Evolutionary conservation across 257 asterid species (phyloP).

Genomic region (Lavandula angustifolia): DNA sequence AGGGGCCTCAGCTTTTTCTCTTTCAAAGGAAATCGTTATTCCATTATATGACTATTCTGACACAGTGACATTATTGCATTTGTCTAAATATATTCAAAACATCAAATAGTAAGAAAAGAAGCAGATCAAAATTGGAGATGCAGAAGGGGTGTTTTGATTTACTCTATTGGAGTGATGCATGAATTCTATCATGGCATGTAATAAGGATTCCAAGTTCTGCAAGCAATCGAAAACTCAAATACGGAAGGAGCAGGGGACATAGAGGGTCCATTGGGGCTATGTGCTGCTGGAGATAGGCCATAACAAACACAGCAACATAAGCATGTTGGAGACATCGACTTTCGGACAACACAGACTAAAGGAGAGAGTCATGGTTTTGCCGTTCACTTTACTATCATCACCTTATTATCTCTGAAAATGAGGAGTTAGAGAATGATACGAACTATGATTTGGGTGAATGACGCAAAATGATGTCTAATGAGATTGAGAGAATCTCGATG

Average conservation of each 20-base stretch:
- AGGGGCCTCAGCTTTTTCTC: constrained; percentile 48
- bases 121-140: too few species aligned
- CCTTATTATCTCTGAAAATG: background rate
- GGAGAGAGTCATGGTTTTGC: constrained; percentile 30
- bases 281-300: constrained; percentile 40
- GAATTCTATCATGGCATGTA: background rate
- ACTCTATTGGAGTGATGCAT: background rate
- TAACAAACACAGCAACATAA: constrained; percentile 42
- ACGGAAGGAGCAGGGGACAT: constrained; percentile 37
- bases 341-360: constrained; percentile 33
- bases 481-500: background rate
- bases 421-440: background rate
- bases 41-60: constrained; percentile 34
- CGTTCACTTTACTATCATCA: constrained; percentile 28
- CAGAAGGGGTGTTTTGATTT: background rate
- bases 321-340: constrained; percentile 43
- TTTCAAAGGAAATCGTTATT: constrained; percentile 34
- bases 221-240: constrained; percentile 33
- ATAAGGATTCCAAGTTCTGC: constrained; percentile 30
- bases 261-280: constrained; percentile 43
- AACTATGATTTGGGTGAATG: too few species aligned
- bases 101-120: background rate
- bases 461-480: background rate
- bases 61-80: background rate
- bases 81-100: background rate